Evolutionary conservation across 225 moss, liverwort and hornwort species (phyloP), one percentile per base, ranked within the genome.

Genomic region (Climacium dendroides): DNA sequence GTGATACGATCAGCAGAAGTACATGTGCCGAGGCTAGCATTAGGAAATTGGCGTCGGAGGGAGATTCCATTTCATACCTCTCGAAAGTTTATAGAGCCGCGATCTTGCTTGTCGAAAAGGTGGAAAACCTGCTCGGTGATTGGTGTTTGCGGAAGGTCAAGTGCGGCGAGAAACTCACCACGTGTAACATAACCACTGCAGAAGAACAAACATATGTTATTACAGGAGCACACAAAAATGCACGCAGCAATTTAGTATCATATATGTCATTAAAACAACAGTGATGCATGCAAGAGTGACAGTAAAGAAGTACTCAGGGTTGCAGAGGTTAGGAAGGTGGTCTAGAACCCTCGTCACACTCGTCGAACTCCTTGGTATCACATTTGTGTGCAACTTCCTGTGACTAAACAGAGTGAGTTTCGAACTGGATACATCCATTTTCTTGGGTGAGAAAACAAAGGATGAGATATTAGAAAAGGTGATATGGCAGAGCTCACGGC

Each of bases 21-120:
- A 62, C 72, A 74, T 74, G 43, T 32, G 47, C 41, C 48, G 58
- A 74, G 77, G 20, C 34, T 43, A 39, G 47, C 72, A 48, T 35
- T 48, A 37, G 29, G 35, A 60, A 62, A 57, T 39, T 72, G 72
- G 82, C 37, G 8, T 35, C 47, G 15, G 60, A 87, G 53, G 83
- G 13, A 39, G 61, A 22, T 60, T 77, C 50, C 52, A 53, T 37
- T 85, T 62, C 52, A 78, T 74, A 94, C 94, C 94, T 94, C 94
- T 84, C 93, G 92, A 81, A 94, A 94, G 90, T 94, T 92, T 39
- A 93, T 91, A 73, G 86, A 80, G 58, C 94, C 94, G 24, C 72
- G 86, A 41, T 90, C 94, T 89, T 93, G 83, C 80, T 86, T 89
- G 88, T 94, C 93, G 64, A 94, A 94, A 75, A 94, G 92, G 79